phyloP scores from a whole-genome alignment of 345 rosid species.

The Stellera chamaejasme region DNA sequence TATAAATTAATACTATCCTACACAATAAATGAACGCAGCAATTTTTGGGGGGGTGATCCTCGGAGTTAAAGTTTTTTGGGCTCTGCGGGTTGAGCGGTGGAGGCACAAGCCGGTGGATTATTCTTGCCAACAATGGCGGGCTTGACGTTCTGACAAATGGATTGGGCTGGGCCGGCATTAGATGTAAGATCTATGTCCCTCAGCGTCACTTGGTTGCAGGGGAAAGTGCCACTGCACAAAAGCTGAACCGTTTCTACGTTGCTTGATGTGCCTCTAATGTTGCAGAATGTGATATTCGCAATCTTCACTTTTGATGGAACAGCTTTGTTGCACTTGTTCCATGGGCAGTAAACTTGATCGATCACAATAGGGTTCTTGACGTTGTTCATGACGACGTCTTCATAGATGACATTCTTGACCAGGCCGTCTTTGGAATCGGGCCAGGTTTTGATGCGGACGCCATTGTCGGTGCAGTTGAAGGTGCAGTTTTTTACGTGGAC shows the following conservation, averaged over 20 bases:
- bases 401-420: slow-evolving; percentile 33
- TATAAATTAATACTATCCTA: too few relatives aligned
- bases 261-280: slow-evolving; percentile 33
- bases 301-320: slow-evolving; percentile 33
- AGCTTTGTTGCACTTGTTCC: slow-evolving; percentile 19
- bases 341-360: slow-evolving; percentile 45
- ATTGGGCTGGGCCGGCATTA: slow-evolving; percentile 19
- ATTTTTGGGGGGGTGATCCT: too few relatives aligned
- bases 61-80: too few relatives aligned
- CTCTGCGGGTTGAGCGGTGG: background rate
- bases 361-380: slow-evolving; percentile 41
- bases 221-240: slow-evolving; percentile 33
- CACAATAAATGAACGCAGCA: too few relatives aligned
- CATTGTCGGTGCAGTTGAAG: slow-evolving; percentile 30
- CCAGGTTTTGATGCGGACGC: slow-evolving; percentile 57
- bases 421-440: slow-evolving; percentile 26
- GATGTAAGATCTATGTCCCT: slow-evolving; percentile 28
- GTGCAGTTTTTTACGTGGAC: slow-evolving; percentile 30
- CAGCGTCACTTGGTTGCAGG: slow-evolving; percentile 28
- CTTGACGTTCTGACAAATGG: slow-evolving; percentile 29
- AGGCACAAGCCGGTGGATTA: slow-evolving; percentile 24
- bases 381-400: slow-evolving; percentile 39
- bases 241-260: slow-evolving; percentile 31
- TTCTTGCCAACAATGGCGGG: slow-evolving; percentile 22
- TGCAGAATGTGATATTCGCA: slow-evolving; percentile 36